A percentile compares a stretch with the other conserved stretches of the same genome.
Conservation (phyloP, 202 grass and related monocot genomes). For the Elaeis oleifera region DNA sequence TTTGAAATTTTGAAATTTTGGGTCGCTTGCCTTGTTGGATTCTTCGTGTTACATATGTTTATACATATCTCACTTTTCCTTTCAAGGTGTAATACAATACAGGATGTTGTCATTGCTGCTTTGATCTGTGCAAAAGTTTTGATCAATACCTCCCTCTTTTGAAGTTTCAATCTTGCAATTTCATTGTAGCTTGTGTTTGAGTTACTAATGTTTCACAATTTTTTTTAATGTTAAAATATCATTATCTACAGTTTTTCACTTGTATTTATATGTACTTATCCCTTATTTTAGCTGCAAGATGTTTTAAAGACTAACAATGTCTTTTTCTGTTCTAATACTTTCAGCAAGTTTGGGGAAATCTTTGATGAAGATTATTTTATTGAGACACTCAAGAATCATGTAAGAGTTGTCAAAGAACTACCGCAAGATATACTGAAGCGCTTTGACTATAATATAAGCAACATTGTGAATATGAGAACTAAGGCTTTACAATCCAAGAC, state of each 20-base stretch:
- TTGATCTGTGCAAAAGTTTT: too few relatives aligned
- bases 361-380: conserved; percentile 89
- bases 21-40: too few relatives aligned
- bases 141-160: too few relatives aligned
- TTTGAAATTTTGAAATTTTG: too few relatives aligned
- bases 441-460: conserved; percentile 75
- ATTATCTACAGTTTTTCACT: neutral
- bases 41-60: too few relatives aligned
- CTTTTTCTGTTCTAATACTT: conserved; percentile 27
- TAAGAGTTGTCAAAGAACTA: conserved; percentile 59
- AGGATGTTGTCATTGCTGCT: too few relatives aligned
- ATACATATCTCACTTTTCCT: too few relatives aligned
- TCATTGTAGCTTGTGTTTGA: too few relatives aligned
- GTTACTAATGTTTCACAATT: too few relatives aligned
- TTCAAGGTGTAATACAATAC: too few relatives aligned
- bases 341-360: conserved; percentile 85
- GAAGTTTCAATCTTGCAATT: too few relatives aligned
- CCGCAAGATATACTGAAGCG: conserved; percentile 48
- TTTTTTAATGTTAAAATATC: too few relatives aligned
- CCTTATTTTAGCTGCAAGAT: conserved; percentile 6
- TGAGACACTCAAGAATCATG: conserved; percentile 52
- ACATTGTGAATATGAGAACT: conserved; percentile 91
- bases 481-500: conserved; percentile 66
- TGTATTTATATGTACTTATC: neutral
- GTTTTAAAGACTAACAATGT: conserved; percentile 13